phyloP scores from a whole-genome alignment of 2,329 filamentous ascomycete genomes.

The Epichloe typhina region DNA sequence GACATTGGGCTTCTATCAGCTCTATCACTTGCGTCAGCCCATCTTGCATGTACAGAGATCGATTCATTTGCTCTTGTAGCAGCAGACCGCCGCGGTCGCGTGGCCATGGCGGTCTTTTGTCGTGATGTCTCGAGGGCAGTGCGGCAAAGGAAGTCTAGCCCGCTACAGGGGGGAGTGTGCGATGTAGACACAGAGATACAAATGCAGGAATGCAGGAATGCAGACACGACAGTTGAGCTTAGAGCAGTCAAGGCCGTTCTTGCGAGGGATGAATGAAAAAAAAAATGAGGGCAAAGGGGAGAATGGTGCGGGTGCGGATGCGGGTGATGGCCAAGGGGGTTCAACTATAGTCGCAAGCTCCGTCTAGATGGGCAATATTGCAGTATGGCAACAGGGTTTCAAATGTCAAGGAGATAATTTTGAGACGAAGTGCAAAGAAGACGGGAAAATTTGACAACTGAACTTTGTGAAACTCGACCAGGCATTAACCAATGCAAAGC shows the following conservation, averaged over 20 bases:
- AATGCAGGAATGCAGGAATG: neutral
- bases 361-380: too few species aligned
- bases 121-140: neutral
- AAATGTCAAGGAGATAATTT: too few species aligned
- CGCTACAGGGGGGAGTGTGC: neutral
- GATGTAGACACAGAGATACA: neutral
- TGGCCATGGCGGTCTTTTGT: slow-evolving; percentile 25
- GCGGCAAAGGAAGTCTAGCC: neutral
- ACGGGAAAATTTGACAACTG: neutral
- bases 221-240: neutral
- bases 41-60: slow-evolving; percentile 28
- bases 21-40: slow-evolving; percentile 26
- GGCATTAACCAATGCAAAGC: too few species aligned
- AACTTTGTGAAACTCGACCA: neutral
- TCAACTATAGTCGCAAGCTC: too few species aligned
- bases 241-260: neutral
- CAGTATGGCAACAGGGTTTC: too few species aligned
- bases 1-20: slow-evolving; percentile 32
- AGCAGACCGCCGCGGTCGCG: slow-evolving; percentile 33
- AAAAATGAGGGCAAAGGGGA: neutral
- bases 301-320: too few species aligned
- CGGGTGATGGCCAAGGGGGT: too few species aligned
- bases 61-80: slow-evolving; percentile 29
- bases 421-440: neutral
- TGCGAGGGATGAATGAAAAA: neutral